Conservation (phyloP, 2,329 filamentous ascomycete species). For the Fusarium musae region DNA sequence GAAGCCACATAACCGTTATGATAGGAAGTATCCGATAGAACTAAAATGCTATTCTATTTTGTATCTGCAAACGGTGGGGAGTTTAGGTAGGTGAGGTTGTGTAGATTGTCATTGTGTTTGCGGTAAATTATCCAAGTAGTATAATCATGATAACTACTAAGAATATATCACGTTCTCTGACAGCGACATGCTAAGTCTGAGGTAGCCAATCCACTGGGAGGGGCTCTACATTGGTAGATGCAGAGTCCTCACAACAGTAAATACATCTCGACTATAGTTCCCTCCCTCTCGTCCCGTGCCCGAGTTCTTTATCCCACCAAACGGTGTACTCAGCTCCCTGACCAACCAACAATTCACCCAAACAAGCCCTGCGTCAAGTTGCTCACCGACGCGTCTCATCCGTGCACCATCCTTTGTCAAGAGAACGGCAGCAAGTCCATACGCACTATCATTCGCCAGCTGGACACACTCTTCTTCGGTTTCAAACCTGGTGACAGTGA, state of each 20-base stretch:
- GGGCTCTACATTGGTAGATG: not conserved
- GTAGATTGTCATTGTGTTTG: too few relatives aligned
- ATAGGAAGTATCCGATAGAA: not conserved
- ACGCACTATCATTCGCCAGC: not conserved
- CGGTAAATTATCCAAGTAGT: too few relatives aligned
- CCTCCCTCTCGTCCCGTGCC: not conserved
- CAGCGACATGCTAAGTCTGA: not conserved
- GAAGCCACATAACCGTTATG: not conserved
- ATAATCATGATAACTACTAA: too few relatives aligned
- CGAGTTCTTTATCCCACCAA: not conserved
- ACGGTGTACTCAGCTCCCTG: not conserved
- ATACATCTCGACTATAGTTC: not conserved
- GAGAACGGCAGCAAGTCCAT: not conserved
- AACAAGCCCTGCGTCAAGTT: not conserved
- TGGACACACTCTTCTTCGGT: not conserved
- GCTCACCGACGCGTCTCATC: not conserved
- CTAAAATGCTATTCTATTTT: not conserved
- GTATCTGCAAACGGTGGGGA: too few relatives aligned
- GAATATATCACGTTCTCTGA: too few relatives aligned
- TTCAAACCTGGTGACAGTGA: not conserved
- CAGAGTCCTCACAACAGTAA: not conserved
- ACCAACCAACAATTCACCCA: not conserved
- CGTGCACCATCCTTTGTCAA: not conserved
- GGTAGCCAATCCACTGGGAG: accelerated
- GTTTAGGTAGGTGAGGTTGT: too few relatives aligned